A percentile compares a stretch with the other conserved stretches of the same genome.
Evolutionary conservation across 1,139 yeast species (phyloP).

Genomic region (Yamadazyma friedrichii): DNA sequence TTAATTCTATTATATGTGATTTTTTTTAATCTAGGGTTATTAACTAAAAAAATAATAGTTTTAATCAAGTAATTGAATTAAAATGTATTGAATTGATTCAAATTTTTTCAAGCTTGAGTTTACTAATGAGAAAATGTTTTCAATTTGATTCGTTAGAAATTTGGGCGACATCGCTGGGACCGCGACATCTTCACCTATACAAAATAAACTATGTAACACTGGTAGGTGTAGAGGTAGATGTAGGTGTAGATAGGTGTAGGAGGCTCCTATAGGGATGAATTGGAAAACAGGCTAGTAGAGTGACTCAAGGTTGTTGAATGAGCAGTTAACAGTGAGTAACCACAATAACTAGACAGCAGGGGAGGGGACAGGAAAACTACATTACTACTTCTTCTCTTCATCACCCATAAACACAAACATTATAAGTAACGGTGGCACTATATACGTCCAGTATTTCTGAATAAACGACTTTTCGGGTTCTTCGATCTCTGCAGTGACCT

Average conservation of each 20-base stretch:
- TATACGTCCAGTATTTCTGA: constrained; percentile 55
- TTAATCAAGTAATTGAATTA: constrained; percentile 1
- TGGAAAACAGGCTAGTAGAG: too few species aligned
- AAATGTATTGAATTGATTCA: constrained; percentile 1
- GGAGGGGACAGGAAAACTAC: too few species aligned
- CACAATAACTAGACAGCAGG: neutral
- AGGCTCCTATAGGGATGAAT: too few species aligned
- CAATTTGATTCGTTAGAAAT: constrained; percentile 32
- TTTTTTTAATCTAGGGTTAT: constrained; percentile 1
- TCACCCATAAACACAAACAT: constrained; percentile 29
- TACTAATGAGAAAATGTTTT: constrained; percentile 26
- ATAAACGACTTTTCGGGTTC: constrained; percentile 44
- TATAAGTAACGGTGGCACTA: constrained; percentile 42
- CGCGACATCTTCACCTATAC: too few species aligned
- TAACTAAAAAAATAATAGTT: neutral
- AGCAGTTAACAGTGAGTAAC: too few species aligned
- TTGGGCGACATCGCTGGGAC: constrained; percentile 1
- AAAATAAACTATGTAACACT: too few species aligned
- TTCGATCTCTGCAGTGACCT: constrained; percentile 23
- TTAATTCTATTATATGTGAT: neutral
- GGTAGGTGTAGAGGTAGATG: too few species aligned
- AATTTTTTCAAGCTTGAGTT: constrained; percentile 7
- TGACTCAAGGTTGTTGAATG: too few species aligned
- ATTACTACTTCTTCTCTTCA: constrained; percentile 17
- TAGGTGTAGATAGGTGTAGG: too few species aligned